Evolutionary conservation across 2,329 filamentous ascomycete species (phyloP), one percentile per base, ranked within the genome.

Genomic region (Aspergillus carbonarius): DNA sequence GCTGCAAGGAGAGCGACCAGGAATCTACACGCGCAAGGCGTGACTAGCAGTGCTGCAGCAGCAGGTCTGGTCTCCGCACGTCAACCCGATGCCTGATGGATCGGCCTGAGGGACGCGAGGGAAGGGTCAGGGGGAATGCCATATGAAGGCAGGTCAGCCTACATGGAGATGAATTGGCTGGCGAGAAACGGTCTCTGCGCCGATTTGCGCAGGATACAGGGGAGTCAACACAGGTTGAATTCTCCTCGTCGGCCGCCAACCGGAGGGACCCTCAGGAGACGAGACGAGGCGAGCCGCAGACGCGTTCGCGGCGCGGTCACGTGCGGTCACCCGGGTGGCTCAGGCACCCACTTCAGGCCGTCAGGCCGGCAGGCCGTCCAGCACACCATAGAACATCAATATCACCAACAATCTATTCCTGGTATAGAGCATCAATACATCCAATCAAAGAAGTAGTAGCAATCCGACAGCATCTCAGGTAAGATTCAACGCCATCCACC

Each of bases 301-400:
- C 72, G 72, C 70, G 71, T 72, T 57, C 61, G 64, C 64, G 60
- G 67, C 70, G 67, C 68, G 67, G 63, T 74, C 72, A 74, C 71
- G 70, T 74, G 71, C 25, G 4, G 17, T 13, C 39, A 44, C 6
- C 49, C 17, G 18, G 12, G 4, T 27, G 15, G 2, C 15, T 53
- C 53, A 47, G 49, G 40, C 47, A 25, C 15, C n/a, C 15, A 32
- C 15, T 13, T 40, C 32, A 54, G 46, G 46, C 54, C 34, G 27
- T 23, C 3, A 23, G 23, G 23, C 23, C 3, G 5, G 3, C 23
- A 23, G 23, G 23, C 3, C 3, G 23, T 5, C 23, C 23, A 23
- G 23, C 3, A 23, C 23, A 23, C 20, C 32, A 44, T 9, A 15
- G 39, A 20, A 55, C 30, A 51, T 17, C n/a, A 42, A 13, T 18